Conservation (phyloP, 306 rosid species). For the Rosa persica region DNA sequence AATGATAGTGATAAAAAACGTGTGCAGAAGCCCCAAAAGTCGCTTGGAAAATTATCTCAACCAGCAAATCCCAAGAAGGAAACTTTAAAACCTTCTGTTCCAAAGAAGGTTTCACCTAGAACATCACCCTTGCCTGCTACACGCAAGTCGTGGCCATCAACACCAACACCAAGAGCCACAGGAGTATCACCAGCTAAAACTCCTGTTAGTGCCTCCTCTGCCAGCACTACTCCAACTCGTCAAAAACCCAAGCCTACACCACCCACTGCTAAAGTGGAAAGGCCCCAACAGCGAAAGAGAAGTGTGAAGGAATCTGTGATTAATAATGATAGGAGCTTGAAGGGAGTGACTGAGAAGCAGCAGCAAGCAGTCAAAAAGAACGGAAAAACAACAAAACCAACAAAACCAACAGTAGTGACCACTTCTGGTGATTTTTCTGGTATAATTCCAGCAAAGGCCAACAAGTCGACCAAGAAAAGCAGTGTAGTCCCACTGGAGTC, state of each 20-base stretch:
- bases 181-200: constrained; percentile 63
- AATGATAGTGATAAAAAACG: constrained; percentile 47
- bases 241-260: constrained; percentile 49
- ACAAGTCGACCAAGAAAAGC: constrained; percentile 83
- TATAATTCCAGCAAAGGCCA: constrained; percentile 47
- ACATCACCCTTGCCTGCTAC: constrained; percentile 63
- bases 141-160: constrained; percentile 88
- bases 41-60: constrained; percentile 49
- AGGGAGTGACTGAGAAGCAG: constrained; percentile 55
- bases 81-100: constrained; percentile 46
- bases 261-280: constrained; percentile 50
- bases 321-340: constrained; percentile 40
- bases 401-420: constrained; percentile 47
- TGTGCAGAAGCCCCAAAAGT: constrained; percentile 50
- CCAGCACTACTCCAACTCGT: constrained; percentile 58
- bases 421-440: constrained; percentile 54
- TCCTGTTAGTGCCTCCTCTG: constrained; percentile 48
- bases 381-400: constrained; percentile 53
- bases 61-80: constrained; percentile 56
- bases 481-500: constrained; percentile 93
- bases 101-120: constrained; percentile 54
- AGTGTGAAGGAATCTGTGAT: constrained; percentile 55
- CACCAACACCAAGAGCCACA: constrained; percentile 58
- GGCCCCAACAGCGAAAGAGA: constrained; percentile 49
- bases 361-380: constrained; percentile 46